Evolutionary conservation across 2,329 filamentous ascomycete species (phyloP).

Genomic region (Curvularia hawaiiensis): DNA sequence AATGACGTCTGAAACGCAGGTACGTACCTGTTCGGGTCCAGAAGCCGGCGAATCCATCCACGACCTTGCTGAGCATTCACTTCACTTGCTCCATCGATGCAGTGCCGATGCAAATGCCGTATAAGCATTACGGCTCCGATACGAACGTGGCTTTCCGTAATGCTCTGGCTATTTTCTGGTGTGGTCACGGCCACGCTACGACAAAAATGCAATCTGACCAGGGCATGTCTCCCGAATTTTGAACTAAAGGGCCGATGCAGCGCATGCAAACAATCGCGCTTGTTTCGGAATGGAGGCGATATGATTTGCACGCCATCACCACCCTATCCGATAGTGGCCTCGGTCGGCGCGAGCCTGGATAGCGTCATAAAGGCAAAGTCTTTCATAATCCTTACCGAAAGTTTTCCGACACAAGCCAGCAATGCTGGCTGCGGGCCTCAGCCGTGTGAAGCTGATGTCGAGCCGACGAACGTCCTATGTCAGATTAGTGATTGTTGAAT

Average conservation of each 20-base stretch:
- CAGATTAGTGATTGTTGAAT: neutral
- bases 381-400: neutral
- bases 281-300: slow-evolving; percentile 8
- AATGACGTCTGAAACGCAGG: slow-evolving; percentile 7
- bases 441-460: neutral
- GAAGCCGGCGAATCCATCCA: slow-evolving; percentile 7
- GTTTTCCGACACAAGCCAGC: neutral
- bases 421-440: neutral
- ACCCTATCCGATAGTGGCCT: slow-evolving; percentile 10
- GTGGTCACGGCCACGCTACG: slow-evolving; percentile 4
- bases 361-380: neutral
- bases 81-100: neutral
- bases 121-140: neutral
- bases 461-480: neutral
- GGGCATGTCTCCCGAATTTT: slow-evolving; percentile 10
- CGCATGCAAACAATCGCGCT: slow-evolving; percentile 12
- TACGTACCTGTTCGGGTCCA: slow-evolving; percentile 15
- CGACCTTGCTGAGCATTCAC: neutral
- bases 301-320: slow-evolving; percentile 12
- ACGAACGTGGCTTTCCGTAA: neutral
- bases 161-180: neutral
- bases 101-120: neutral
- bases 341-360: neutral
- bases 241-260: slow-evolving; percentile 20
- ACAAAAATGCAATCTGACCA: slow-evolving; percentile 3